Conservation (phyloP, 768 basidiomycete genomes). For the Macrolepiota dolichaula region DNA sequence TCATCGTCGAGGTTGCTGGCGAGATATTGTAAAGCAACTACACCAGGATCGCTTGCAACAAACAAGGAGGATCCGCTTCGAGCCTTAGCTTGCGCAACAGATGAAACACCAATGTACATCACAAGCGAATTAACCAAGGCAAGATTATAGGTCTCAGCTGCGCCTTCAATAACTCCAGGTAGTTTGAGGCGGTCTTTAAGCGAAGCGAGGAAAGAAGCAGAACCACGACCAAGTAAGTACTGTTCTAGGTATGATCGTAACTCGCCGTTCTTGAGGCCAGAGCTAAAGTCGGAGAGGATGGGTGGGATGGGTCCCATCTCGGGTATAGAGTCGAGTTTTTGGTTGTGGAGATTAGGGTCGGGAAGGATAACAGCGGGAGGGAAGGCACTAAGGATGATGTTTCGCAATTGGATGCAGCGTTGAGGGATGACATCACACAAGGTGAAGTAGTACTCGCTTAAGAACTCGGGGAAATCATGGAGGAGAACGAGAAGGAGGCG, state of each 20-base stretch:
- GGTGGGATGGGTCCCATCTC: constrained; percentile 94
- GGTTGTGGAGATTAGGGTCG: constrained; percentile 77
- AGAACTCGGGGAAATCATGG: constrained; percentile 98
- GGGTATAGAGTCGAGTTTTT: constrained; percentile 71
- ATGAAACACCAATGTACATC: constrained; percentile 93
- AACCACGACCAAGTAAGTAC: constrained; percentile 75
- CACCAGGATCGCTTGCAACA: constrained; percentile 78
- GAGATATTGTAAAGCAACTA: constrained; percentile 79
- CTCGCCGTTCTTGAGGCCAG: constrained; percentile 76
- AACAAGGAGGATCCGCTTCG: constrained; percentile 81
- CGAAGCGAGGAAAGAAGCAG: constrained; percentile 67
- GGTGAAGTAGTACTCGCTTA: constrained; percentile 95
- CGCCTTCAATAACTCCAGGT: constrained; percentile 40
- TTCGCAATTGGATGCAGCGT: constrained; percentile 92
- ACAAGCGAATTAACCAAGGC: constrained; percentile 91
- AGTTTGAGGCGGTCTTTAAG: constrained; percentile 74
- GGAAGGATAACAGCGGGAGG: constrained; percentile 79
- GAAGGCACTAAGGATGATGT: constrained; percentile 95
- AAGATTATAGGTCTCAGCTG: constrained; percentile 73
- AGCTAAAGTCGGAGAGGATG: constrained; percentile 87
- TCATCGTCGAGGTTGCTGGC: constrained; percentile 84
- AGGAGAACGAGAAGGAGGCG: constrained; percentile 91
- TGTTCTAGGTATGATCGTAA: constrained; percentile 80
- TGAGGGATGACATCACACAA: constrained; percentile 92
- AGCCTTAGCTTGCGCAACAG: constrained; percentile 85